Conservation (phyloP, 345 rosid species). For the Eucalyptus sideroxylon region DNA sequence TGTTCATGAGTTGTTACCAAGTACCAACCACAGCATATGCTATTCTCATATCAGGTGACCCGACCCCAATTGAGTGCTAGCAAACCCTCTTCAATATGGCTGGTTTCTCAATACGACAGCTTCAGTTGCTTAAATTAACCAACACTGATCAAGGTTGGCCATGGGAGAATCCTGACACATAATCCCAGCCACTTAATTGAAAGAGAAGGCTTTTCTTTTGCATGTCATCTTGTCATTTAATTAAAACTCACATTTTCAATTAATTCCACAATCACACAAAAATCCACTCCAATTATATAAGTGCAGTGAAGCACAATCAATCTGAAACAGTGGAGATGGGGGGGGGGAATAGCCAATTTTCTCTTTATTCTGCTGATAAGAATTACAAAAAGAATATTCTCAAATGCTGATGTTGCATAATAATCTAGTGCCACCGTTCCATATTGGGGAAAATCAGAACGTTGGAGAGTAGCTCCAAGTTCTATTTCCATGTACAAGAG, state of each 20-base stretch:
- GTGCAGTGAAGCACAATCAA: neutral
- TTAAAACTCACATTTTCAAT: neutral
- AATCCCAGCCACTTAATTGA: neutral
- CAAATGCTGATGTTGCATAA: neutral
- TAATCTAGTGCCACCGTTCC: neutral
- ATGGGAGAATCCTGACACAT: neutral
- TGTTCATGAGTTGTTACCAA: neutral
- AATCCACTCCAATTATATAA: neutral
- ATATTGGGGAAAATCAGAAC: neutral
- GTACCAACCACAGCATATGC: neutral
- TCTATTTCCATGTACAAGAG: constrained; percentile 18
- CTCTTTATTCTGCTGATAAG: neutral
- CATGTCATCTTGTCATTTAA: neutral
- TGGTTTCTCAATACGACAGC: neutral
- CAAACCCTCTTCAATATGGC: neutral
- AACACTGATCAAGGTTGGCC: neutral
- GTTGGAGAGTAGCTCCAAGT: constrained; percentile 18
- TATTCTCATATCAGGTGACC: neutral
- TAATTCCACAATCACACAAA: neutral
- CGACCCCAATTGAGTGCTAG: neutral
- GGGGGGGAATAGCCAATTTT: neutral
- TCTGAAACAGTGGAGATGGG: neutral
- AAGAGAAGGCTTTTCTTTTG: neutral
- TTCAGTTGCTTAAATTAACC: neutral
- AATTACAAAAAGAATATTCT: constrained; percentile 1